phyloP scores from a whole-genome alignment of 2,329 filamentous ascomycete species.

The Tolypocladium cylindrosporum region DNA sequence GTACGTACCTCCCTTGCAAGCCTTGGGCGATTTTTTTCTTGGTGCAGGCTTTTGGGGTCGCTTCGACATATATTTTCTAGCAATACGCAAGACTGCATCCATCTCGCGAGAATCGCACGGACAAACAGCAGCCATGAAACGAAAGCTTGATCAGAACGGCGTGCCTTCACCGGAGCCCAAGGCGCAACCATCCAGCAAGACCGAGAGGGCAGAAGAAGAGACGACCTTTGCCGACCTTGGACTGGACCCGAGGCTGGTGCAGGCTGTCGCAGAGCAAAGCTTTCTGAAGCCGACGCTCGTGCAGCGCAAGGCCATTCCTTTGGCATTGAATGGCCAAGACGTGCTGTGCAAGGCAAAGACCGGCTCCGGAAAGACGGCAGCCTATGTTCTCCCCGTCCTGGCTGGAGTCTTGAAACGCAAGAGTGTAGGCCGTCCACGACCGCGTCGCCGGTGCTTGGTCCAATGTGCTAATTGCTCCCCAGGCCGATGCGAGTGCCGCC shows the following conservation, averaged over 20 bases:
- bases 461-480: conserved; percentile 4
- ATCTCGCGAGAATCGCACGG: background rate
- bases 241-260: conserved; percentile 75
- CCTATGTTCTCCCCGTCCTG: conserved; percentile 83
- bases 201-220: conserved; percentile 25
- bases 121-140: conserved; percentile 36
- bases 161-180: conserved; percentile 27
- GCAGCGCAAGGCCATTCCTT: conserved; percentile 77
- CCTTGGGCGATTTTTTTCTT: conserved; percentile 1
- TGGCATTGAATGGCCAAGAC: conserved; percentile 80
- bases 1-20: background rate
- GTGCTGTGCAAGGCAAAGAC: conserved; percentile 89
- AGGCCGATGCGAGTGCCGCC: conserved; percentile 39
- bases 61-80: background rate
- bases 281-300: conserved; percentile 83
- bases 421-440: conserved; percentile 31
- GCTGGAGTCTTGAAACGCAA: conserved; percentile 76
- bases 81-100: background rate
- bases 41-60: background rate
- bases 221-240: conserved; percentile 64
- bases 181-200: conserved; percentile 10
- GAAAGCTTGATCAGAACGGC: conserved; percentile 49
- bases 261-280: conserved; percentile 75
- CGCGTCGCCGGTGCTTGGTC: too few relatives aligned
- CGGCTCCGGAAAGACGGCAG: conserved; percentile 94